Evolutionary conservation across 2,329 filamentous ascomycete species (phyloP).

Genomic region (Harringtonia aguacate): DNA sequence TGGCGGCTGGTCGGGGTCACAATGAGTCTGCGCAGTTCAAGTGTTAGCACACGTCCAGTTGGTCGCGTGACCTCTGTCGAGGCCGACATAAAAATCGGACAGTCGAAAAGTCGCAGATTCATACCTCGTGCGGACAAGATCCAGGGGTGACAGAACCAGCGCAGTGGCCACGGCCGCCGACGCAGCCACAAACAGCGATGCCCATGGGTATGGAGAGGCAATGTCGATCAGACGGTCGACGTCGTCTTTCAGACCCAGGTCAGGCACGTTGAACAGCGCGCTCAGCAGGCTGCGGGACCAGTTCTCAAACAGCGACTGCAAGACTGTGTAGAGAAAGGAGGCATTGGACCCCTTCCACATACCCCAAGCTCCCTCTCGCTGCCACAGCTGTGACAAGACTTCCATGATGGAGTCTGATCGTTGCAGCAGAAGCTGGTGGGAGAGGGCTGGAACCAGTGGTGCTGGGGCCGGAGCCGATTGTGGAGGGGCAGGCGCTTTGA

Average conservation of each 20-base stretch:
- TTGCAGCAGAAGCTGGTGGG: constrained; percentile 60
- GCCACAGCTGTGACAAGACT: constrained; percentile 79
- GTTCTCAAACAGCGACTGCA: constrained; percentile 79
- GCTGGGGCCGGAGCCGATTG: not conserved
- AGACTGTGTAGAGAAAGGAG: constrained; percentile 81
- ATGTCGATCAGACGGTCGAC: constrained; percentile 63
- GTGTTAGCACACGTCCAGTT: not conserved
- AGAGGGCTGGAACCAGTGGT: not conserved
- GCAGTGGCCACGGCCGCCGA: constrained; percentile 60
- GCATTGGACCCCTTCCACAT: constrained; percentile 92
- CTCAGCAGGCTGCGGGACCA: constrained; percentile 89
- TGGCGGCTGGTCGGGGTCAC: constrained; percentile 67
- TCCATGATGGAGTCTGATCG: constrained; percentile 75
- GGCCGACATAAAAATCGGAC: not conserved
- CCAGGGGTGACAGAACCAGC: constrained; percentile 73
- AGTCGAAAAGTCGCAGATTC: constrained; percentile 19
- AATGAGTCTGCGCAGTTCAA: constrained; percentile 52
- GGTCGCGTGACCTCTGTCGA: not conserved
- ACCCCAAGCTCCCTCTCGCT: constrained; percentile 79
- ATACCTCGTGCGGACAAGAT: constrained; percentile 70
- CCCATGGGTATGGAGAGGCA: constrained; percentile 71
- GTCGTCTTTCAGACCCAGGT: constrained; percentile 65
- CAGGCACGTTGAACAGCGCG: constrained; percentile 80
- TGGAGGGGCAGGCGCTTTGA: not conserved
- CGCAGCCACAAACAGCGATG: constrained; percentile 64